phyloP scores from a whole-genome alignment of 345 rosid species.

The Aurinia saxatilis region DNA sequence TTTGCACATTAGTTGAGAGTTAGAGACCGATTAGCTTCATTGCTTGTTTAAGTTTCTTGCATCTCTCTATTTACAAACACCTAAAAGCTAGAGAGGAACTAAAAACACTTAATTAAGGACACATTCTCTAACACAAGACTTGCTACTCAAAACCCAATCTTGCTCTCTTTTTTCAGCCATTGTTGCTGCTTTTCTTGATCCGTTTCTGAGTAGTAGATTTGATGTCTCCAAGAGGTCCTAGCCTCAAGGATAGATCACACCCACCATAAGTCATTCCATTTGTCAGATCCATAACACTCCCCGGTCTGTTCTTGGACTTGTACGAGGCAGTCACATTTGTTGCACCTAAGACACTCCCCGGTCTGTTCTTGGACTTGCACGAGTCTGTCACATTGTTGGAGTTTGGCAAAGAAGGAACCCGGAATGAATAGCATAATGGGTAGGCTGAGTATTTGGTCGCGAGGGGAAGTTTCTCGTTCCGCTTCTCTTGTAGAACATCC shows the following conservation, averaged over 20 bases:
- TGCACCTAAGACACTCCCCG: constrained; percentile 1
- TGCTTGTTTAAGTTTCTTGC: neutral
- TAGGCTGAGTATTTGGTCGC: constrained; percentile 18
- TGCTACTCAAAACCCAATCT: neutral
- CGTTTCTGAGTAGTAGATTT: constrained; percentile 26
- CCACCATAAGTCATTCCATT: constrained; percentile 11
- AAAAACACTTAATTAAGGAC: neutral
- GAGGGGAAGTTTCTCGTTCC: neutral
- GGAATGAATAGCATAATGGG: constrained; percentile 21
- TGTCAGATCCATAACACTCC: neutral
- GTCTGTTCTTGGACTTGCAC: constrained; percentile 12
- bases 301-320: neutral
- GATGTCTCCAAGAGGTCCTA: constrained; percentile 49
- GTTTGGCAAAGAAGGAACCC: constrained; percentile 5
- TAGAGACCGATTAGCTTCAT: neutral
- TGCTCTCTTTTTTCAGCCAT: neutral
- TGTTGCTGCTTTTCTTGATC: constrained; percentile 16
- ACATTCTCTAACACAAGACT: neutral
- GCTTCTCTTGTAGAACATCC: constrained; percentile 10
- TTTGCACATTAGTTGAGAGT: no score
- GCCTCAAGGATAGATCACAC: constrained; percentile 67
- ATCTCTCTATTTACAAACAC: constrained; percentile 11
- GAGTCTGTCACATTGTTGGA: constrained; percentile 1
- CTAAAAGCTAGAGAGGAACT: constrained; percentile 5
- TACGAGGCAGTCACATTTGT: neutral